Evolutionary conservation across 345 rosid genomes (phyloP).

Genomic region (Cardamine occulta): DNA sequence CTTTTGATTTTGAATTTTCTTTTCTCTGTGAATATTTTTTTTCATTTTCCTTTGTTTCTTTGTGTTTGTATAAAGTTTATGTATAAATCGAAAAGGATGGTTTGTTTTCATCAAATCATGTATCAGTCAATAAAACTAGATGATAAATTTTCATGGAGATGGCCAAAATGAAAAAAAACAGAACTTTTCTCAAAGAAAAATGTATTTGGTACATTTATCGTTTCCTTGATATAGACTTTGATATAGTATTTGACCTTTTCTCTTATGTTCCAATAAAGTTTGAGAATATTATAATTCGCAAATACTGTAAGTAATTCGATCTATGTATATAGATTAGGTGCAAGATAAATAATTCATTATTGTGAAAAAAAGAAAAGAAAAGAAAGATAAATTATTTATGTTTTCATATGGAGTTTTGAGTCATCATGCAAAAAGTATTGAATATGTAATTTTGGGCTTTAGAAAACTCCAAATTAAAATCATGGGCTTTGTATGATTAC

Average conservation of each 20-base stretch:
- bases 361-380: too few species aligned
- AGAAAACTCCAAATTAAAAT: neutral
- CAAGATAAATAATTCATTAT: too few species aligned
- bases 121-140: neutral
- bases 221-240: neutral
- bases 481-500: neutral
- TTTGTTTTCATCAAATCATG: neutral
- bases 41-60: neutral
- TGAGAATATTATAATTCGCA: too few species aligned
- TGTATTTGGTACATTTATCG: neutral
- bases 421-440: neutral
- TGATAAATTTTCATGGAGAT: neutral
- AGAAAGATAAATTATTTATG: too few species aligned
- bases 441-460: neutral
- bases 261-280: neutral
- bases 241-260: neutral
- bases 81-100: neutral
- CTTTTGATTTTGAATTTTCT: neutral
- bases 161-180: too few species aligned
- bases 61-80: slow-evolving; percentile 1
- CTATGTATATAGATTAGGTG: too few species aligned
- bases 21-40: slow-evolving; percentile 16
- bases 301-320: too few species aligned
- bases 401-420: neutral
- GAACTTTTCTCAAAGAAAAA: neutral